Percentiles rank a stretch among this genome's conserved stretches.
These are phyloP conservation scores for Boletellus emodensis DNA, from an alignment of 768 basidiomycete species.

Conservation along the genomic window DNA sequence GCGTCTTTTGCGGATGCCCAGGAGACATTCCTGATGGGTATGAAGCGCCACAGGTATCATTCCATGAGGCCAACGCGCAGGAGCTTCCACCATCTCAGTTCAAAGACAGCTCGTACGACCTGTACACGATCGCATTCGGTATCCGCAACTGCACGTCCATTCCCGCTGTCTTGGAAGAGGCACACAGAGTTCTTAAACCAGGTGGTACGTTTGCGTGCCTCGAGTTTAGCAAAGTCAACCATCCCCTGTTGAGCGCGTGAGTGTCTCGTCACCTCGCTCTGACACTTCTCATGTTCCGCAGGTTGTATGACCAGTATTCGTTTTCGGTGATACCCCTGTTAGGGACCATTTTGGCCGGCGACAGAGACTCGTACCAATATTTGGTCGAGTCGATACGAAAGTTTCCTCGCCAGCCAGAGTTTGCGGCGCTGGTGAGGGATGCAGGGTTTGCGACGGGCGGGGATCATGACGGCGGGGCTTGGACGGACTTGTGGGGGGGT, in stretches of 20 bases:
- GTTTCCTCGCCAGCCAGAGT: conserved; percentile 85
- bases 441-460: conserved; percentile 77
- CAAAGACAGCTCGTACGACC: conserved; percentile 78
- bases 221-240: conserved; percentile 91
- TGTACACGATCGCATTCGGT: conserved; percentile 98
- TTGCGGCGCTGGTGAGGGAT: conserved; percentile 83
- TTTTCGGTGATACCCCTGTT: conserved; percentile 93
- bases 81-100: conserved; percentile 63
- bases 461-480: conserved; percentile 77
- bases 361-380: conserved; percentile 95
- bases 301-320: conserved; percentile 91
- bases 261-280: conserved; percentile 29
- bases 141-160: conserved; percentile 97
- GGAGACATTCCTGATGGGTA: conserved; percentile 1
- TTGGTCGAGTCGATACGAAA: conserved; percentile 94
- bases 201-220: conserved; percentile 94
- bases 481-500: conserved; percentile 83
- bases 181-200: conserved; percentile 91
- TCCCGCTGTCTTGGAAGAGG: conserved; percentile 81
- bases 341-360: conserved; percentile 95
- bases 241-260: conserved; percentile 82
- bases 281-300: conserved; percentile 30
- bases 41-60: conserved; percentile 86
- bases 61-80: conserved; percentile 93
- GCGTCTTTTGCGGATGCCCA: conserved; percentile 21